Conservation (phyloP, 2,329 filamentous ascomycete species). For the Sclerotinia spermophila region DNA sequence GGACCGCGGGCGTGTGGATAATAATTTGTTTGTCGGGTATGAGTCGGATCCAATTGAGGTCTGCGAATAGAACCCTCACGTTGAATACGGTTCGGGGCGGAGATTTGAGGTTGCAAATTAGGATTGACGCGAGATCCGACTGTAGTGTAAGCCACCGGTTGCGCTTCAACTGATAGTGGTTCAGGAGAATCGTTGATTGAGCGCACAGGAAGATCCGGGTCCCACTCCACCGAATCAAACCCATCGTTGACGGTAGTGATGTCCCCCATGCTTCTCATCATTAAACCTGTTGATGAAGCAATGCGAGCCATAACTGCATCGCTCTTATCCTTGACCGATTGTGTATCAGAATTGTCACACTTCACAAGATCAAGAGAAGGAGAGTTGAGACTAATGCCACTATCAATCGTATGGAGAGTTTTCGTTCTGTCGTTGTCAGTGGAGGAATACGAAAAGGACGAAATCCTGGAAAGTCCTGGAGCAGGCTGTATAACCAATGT, state of each 20-base stretch:
- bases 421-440: background rate
- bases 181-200: conserved; percentile 34
- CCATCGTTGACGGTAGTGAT: conserved; percentile 24
- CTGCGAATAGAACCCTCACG: conserved; percentile 36
- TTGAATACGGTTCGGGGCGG: conserved; percentile 37
- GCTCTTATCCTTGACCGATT: conserved; percentile 17
- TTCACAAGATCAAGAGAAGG: conserved; percentile 7
- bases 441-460: background rate
- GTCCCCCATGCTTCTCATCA: background rate
- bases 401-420: background rate
- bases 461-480: background rate
- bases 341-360: conserved; percentile 13
- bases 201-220: conserved; percentile 30
- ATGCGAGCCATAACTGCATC: conserved; percentile 20
- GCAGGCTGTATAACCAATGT: background rate
- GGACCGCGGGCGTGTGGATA: conserved; percentile 25
- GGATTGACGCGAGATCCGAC: conserved; percentile 38
- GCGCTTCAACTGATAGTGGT: conserved; percentile 30
- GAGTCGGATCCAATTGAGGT: conserved; percentile 30
- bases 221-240: conserved; percentile 36
- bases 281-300: background rate
- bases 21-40: conserved; percentile 26
- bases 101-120: conserved; percentile 32
- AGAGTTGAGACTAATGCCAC: conserved; percentile 6
- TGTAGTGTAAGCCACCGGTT: conserved; percentile 37